Evolutionary conservation across 441 rosid species (phyloP), one percentile per base, ranked within the genome.

Genomic region (Croton laevigatus): DNA sequence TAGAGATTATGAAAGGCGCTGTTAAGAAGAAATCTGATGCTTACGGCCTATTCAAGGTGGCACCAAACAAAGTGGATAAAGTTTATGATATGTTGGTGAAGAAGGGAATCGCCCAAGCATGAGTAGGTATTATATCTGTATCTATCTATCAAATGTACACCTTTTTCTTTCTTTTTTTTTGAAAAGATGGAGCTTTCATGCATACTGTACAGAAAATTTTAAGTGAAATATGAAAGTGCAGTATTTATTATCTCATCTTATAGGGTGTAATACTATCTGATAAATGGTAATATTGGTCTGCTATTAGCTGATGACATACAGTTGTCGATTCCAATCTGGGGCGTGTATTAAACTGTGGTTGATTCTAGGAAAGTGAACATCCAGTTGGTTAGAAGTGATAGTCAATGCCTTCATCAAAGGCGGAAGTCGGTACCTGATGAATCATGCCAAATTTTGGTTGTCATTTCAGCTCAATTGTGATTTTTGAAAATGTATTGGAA

Each of bases 21-120:
- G 74, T 94, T 19, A 82, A 80, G 73, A 79, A 82, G 67, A 94
- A 88, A 81, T 79, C 95, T 5, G 98, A 94, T 75, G 97, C 98
- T 13, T 83, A 89, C 80, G 75, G 73, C 78, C 80, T 90, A 73
- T 89, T 94, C 81, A 86, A 83, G 80, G 93, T 94, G 68, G 95
- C 91, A 13, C 80, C 90, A 16, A 78, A 85, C 78, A 91, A 94
- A 86, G 89, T 88, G 36, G 98, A 91, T 77, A 85, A 71, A 76
- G 86, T 89, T 32, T 94, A 91, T 75, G 97, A 94, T 71, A 87
- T 90, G 88, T 81, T 90, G 55, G 78, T 89, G 62, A 78, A 82
- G 62, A 94, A 90, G 79, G 92, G 94, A 49, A 78, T 86, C 62
- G 85, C 85, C 40, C 82, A 78, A 70, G 71, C 81, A 68, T 85